These are phyloP conservation scores for Ceratopteris richardii DNA, from an alignment of 75 land plant species.

Conservation along the genomic window DNA sequence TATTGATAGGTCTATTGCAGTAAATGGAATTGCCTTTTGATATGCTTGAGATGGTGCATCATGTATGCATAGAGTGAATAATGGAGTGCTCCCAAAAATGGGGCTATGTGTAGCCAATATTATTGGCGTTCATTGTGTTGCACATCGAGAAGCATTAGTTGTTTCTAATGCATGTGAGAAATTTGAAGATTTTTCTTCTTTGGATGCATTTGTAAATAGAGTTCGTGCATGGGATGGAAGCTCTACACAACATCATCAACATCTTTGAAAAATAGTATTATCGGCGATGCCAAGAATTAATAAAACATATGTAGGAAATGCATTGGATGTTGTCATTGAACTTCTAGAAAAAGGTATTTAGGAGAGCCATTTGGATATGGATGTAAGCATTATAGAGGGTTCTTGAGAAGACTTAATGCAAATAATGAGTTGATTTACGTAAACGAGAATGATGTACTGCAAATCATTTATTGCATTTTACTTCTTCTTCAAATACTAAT, in stretches of 20 bases:
- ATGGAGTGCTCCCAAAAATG: neutral
- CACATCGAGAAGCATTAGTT: conserved; percentile 5
- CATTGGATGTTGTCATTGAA: no score
- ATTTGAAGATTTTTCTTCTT: neutral
- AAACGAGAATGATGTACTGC: no score
- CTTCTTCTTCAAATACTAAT: no score
- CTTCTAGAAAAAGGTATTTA: no score
- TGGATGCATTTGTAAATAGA: conserved; percentile 1
- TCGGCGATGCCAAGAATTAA: neutral
- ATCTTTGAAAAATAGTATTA: neutral
- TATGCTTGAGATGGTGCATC: conserved; percentile 5
- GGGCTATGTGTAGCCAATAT: neutral
- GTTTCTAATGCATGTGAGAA: neutral
- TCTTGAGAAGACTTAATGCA: no score
- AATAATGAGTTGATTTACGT: no score
- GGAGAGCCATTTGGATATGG: no score
- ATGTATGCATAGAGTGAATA: neutral
- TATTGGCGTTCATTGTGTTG: conserved; percentile 7
- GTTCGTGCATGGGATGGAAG: neutral
- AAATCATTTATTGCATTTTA: no score
- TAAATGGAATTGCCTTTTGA: neutral
- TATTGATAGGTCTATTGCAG: neutral
- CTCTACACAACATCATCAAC: neutral
- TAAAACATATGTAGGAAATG: neutral
- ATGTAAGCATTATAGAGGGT: no score